Evolutionary conservation across 2,329 filamentous ascomycete genomes (phyloP).

Genomic region (Fusarium sp.): DNA sequence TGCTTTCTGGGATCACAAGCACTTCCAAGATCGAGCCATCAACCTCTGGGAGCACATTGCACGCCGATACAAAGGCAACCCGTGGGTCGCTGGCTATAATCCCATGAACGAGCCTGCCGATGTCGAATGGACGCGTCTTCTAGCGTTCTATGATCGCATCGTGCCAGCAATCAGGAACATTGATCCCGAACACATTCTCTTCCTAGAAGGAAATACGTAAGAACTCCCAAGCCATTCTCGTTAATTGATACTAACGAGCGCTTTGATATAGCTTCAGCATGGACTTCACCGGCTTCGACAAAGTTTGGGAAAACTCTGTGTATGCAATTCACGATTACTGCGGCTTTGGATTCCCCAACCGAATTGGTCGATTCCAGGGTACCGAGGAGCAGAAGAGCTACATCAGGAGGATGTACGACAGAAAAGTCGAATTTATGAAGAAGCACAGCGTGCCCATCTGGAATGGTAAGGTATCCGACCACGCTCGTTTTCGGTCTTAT

Average conservation of each 20-base stretch:
- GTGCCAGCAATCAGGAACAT: conserved; percentile 53
- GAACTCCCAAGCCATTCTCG: not conserved
- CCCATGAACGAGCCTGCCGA: conserved; percentile 49
- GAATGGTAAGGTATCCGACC: conserved; percentile 47
- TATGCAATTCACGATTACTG: conserved; percentile 66
- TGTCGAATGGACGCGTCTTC: conserved; percentile 49
- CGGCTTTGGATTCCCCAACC: conserved; percentile 60
- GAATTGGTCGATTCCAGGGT: conserved; percentile 52
- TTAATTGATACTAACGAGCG: too few species aligned
- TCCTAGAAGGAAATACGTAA: conserved; percentile 61
- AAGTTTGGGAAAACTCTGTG: conserved; percentile 58
- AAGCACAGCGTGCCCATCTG: conserved; percentile 55
- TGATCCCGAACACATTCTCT: conserved; percentile 61
- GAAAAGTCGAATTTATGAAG: conserved; percentile 58
- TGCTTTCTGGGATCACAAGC: conserved; percentile 58
- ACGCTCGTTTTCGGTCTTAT: fast-evolving
- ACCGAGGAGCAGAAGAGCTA: conserved; percentile 54
- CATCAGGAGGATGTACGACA: conserved; percentile 48
- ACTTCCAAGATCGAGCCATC: conserved; percentile 58
- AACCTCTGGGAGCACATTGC: conserved; percentile 58
- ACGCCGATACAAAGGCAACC: conserved; percentile 54
- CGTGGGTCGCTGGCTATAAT: conserved; percentile 56
- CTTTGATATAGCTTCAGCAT: conserved; percentile 39
- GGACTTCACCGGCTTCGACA: conserved; percentile 47
- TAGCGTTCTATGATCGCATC: conserved; percentile 54